phyloP scores from a whole-genome alignment of 1,284 basidiomycete genomes.

The Microbotryum violaceum region DNA sequence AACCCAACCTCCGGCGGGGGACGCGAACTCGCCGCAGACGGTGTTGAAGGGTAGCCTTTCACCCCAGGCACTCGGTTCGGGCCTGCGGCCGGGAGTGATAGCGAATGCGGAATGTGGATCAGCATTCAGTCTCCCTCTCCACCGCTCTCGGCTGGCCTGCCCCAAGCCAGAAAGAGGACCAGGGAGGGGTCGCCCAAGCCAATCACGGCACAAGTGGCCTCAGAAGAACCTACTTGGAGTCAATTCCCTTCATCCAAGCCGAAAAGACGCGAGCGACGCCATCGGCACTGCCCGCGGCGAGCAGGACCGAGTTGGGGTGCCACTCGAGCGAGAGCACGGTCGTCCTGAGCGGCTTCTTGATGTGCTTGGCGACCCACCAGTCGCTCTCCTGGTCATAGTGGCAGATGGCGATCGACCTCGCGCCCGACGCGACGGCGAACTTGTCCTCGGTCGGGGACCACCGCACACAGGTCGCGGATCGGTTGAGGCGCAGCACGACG shows the following conservation, averaged over 20 bases:
- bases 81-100: slow-evolving; percentile 48
- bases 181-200: too few relatives aligned
- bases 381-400: slow-evolving; percentile 94
- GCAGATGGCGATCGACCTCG: slow-evolving; percentile 87
- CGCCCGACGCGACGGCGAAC: slow-evolving; percentile 95
- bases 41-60: slow-evolving; percentile 97
- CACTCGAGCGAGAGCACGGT: slow-evolving; percentile 92
- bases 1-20: slow-evolving; percentile 91
- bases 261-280: slow-evolving; percentile 97
- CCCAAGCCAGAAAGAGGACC: too few relatives aligned
- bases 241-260: slow-evolving; percentile 98
- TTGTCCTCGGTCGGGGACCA: slow-evolving; percentile 99
- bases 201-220: background rate
- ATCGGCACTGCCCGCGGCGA: slow-evolving; percentile 90
- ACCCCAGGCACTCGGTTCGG: slow-evolving; percentile 86
- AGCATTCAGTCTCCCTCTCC: too few relatives aligned
- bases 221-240: slow-evolving; percentile 58
- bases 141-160: too few relatives aligned
- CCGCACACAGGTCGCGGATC: slow-evolving; percentile 87
- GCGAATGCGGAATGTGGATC: too few relatives aligned
- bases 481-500: slow-evolving; percentile 89
- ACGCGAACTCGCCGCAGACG: slow-evolving; percentile 85
- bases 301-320: slow-evolving; percentile 95
- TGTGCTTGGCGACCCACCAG: slow-evolving; percentile 97
- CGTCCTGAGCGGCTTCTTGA: slow-evolving; percentile 92